Evolutionary conservation across 345 rosid species (phyloP).

Genomic region (Eucalyptus pauciflora): DNA sequence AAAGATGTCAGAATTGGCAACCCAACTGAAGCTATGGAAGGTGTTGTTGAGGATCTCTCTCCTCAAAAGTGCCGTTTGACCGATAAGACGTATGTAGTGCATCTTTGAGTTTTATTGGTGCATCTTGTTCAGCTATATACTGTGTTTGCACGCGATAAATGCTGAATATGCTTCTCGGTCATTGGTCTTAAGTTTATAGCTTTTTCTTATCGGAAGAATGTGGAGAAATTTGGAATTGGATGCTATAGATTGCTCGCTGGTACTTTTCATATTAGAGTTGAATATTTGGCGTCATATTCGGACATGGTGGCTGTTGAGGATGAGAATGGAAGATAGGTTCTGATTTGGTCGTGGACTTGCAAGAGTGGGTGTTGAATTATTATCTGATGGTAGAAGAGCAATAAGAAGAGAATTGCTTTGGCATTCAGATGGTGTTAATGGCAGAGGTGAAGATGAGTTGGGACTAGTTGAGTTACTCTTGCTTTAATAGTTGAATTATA

Average conservation of each 20-base stretch:
- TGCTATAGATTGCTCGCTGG: neutral
- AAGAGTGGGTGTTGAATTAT: neutral
- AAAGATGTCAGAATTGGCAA: conserved; percentile 56
- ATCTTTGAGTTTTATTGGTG: neutral
- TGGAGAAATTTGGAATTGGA: neutral
- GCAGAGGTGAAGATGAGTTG: neutral
- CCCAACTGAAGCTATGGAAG: conserved; percentile 28
- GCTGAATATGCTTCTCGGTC: neutral
- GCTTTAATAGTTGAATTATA: neutral
- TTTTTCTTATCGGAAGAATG: neutral
- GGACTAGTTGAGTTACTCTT: neutral
- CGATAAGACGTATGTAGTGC: conserved; percentile 53
- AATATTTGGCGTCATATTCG: neutral
- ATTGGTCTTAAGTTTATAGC: neutral
- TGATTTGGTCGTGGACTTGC: neutral
- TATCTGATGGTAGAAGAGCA: neutral
- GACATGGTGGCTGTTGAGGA: neutral
- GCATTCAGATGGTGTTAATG: neutral
- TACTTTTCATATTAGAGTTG: neutral
- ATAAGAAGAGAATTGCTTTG: neutral
- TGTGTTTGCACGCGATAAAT: neutral
- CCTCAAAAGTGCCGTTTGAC: conserved; percentile 85
- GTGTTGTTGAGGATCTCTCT: conserved; percentile 16
- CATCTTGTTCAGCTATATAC: neutral
- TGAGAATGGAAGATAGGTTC: neutral